A percentile compares a stretch with the other conserved stretches of the same genome.
Evolutionary conservation across 2,329 filamentous ascomycete species (phyloP).

Genomic region (Aspergillus neoniger): DNA sequence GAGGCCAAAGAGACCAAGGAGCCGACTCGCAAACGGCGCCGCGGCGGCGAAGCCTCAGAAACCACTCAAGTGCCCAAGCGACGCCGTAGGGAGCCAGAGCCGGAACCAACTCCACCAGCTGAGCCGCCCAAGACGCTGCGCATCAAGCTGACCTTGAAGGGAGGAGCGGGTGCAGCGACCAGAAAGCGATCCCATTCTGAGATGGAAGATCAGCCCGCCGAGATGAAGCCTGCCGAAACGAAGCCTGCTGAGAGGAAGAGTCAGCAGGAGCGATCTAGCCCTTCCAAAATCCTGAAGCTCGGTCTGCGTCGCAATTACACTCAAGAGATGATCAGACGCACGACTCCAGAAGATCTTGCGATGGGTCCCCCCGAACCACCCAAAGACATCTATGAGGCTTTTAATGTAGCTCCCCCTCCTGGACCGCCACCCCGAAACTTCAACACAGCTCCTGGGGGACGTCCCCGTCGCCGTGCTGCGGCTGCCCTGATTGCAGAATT

Average conservation of each 20-base stretch:
- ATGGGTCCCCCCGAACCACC: too few species aligned
- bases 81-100: slow-evolving; percentile 15
- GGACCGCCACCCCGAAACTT: slow-evolving; percentile 1
- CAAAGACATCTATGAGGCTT: not conserved
- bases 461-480: slow-evolving; percentile 27
- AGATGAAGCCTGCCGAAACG: not conserved
- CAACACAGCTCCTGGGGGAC: slow-evolving; percentile 19
- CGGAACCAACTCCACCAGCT: not conserved
- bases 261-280: not conserved
- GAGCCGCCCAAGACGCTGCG: slow-evolving; percentile 16
- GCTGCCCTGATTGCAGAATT: slow-evolving; percentile 24
- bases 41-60: slow-evolving; percentile 9
- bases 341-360: too few species aligned
- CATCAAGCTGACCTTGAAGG: slow-evolving; percentile 19
- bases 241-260: not conserved
- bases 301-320: not conserved
- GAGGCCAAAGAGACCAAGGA: slow-evolving; percentile 10
- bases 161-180: slow-evolving; percentile 1
- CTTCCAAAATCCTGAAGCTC: slow-evolving; percentile 8
- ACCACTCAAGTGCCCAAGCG: slow-evolving; percentile 14
- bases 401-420: too few species aligned
- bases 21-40: slow-evolving; percentile 22
- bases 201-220: slow-evolving; percentile 4
- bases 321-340: not conserved
- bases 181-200: slow-evolving; percentile 23